Conservation (phyloP, 78 protist species). For the Dictyostelium brefeldianum region DNA sequence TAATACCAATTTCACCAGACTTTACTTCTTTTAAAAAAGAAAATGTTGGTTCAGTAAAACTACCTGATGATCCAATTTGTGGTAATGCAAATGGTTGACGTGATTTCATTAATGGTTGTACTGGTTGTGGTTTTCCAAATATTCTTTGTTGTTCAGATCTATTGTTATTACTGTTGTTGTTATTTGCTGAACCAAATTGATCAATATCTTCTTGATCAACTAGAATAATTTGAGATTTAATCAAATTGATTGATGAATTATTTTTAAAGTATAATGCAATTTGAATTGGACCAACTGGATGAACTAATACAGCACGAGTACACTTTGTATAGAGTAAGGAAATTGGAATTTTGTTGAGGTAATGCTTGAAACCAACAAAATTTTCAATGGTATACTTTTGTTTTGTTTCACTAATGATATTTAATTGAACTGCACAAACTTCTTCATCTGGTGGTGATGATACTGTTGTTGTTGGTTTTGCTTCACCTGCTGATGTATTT, state of each 20-base stretch:
- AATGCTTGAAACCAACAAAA: not conserved
- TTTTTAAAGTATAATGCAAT: not conserved
- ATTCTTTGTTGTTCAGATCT: no score
- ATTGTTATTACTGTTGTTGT: no score
- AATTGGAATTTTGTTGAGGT: not conserved
- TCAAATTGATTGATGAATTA: not conserved
- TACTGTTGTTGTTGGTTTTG: no score
- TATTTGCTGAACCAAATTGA: not conserved
- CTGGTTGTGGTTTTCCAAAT: no score
- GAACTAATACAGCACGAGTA: not conserved
- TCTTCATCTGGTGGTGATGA: no score
- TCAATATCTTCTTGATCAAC: not conserved
- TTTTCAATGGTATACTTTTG: not conserved
- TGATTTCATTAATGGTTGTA: no score
- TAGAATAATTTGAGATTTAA: no score
- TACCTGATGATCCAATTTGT: no score
- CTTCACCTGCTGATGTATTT: not conserved
- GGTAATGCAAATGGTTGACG: no score
- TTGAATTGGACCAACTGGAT: not conserved
- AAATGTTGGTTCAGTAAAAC: no score
- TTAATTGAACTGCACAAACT: no score
- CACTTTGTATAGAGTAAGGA: not conserved
- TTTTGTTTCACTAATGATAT: not conserved
- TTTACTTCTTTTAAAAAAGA: not conserved
- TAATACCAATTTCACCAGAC: not conserved